Percentiles rank a stretch among this genome's conserved stretches.
These are phyloP conservation scores for Rosa rugosa DNA, from an alignment of 306 rosid species.

Conservation along the genomic window DNA sequence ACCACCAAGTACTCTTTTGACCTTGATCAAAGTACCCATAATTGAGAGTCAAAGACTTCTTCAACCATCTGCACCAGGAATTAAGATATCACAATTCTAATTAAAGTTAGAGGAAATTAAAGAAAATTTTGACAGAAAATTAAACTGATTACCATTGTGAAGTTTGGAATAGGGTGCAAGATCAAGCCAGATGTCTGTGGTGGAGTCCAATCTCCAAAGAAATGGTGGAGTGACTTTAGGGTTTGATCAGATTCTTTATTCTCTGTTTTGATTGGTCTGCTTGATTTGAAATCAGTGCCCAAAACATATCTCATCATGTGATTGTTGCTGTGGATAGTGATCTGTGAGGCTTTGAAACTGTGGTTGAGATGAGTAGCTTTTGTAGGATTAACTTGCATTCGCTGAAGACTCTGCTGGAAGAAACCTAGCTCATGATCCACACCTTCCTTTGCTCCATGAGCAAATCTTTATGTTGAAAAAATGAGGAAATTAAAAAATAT, in stretches of 20 bases:
- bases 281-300: conserved; percentile 85
- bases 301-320: conserved; percentile 48
- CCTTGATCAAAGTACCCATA: conserved; percentile 28
- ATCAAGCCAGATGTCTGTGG: conserved; percentile 88
- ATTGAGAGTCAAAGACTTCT: conserved; percentile 22
- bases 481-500: conserved; percentile 6
- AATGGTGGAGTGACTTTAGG: conserved; percentile 81
- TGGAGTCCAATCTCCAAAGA: conserved; percentile 88
- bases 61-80: conserved; percentile 68
- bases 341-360: conserved; percentile 47
- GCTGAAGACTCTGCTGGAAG: conserved; percentile 68
- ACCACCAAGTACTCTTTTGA: conserved; percentile 50
- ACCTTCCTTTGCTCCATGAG: conserved; percentile 57
- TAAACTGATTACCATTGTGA: conserved; percentile 49
- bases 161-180: conserved; percentile 83
- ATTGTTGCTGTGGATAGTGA: conserved; percentile 11
- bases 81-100: conserved; percentile 2
- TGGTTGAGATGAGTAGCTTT: conserved; percentile 51
- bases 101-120: neutral
- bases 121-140: neutral
- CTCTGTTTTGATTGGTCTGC: conserved; percentile 46
- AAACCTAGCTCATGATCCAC: conserved; percentile 67
- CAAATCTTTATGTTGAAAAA: conserved; percentile 5
- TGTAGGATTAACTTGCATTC: conserved; percentile 49
- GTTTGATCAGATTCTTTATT: conserved; percentile 51